Conservation (phyloP, 2,329 filamentous ascomycete species). For the Diaporthe nobilis region DNA sequence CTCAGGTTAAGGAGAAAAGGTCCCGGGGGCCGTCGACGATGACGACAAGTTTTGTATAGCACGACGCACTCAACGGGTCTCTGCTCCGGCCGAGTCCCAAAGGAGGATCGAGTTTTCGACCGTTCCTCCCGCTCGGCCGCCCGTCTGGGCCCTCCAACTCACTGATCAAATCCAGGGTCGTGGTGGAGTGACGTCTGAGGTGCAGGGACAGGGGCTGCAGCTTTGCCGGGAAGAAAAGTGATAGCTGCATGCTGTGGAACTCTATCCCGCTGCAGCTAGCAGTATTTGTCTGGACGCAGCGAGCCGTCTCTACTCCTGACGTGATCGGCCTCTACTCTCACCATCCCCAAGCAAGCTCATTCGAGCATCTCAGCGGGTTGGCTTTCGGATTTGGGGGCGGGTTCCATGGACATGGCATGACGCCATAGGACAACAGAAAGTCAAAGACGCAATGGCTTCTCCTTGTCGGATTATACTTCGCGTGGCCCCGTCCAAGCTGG, state of each 20-base stretch:
- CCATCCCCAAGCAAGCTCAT: not conserved
- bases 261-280: constrained; percentile 11
- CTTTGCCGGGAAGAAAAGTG: constrained; percentile 1
- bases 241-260: constrained; percentile 26
- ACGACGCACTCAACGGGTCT: constrained; percentile 23
- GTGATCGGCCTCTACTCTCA: not conserved
- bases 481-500: constrained; percentile 34
- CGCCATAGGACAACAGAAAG: not conserved
- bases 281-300: not conserved
- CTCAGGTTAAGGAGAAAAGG: not conserved
- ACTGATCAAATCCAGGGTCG: constrained; percentile 22
- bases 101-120: constrained; percentile 28
- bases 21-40: constrained; percentile 11
- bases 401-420: constrained; percentile 37
- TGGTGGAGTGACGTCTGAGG: constrained; percentile 28
- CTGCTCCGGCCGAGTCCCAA: constrained; percentile 21
- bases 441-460: constrained; percentile 39
- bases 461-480: constrained; percentile 32
- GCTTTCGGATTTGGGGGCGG: constrained; percentile 7
- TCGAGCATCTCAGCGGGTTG: constrained; percentile 1
- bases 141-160: constrained; percentile 14
- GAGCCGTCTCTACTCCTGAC: not conserved
- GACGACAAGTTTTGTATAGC: constrained; percentile 11
- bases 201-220: constrained; percentile 22
- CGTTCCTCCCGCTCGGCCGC: constrained; percentile 10